Evolutionary conservation across 2,329 filamentous ascomycete genomes (phyloP).

Genomic region (Talaromyces sp.): DNA sequence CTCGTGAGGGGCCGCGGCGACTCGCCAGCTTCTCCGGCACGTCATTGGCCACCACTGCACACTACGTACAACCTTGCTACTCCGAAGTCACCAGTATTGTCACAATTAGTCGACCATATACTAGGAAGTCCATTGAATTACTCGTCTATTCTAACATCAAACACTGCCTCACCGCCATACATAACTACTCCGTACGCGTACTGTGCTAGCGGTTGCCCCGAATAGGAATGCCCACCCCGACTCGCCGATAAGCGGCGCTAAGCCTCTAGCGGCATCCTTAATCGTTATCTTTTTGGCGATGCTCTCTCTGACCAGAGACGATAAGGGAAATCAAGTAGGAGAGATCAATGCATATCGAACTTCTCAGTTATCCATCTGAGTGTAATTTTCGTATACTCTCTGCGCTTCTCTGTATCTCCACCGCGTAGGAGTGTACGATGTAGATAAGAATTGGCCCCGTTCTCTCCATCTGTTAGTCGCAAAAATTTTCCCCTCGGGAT

Average conservation of each 20-base stretch:
- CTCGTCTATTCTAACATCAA: background rate
- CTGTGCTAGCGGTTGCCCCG: conserved; percentile 13
- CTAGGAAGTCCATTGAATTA: background rate
- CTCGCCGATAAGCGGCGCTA: background rate
- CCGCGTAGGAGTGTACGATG: too few relatives aligned
- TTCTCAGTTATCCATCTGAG: background rate
- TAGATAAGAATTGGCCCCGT: background rate
- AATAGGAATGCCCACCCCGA: conserved; percentile 10
- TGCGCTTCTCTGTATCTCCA: background rate
- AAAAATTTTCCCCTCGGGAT: conserved; percentile 2
- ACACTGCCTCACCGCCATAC: background rate
- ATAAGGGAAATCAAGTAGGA: background rate
- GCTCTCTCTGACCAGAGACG: too few relatives aligned
- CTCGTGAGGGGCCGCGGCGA: background rate
- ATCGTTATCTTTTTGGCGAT: background rate
- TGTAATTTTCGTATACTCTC: background rate
- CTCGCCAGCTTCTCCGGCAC: background rate
- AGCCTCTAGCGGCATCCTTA: background rate
- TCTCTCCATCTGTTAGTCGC: background rate
- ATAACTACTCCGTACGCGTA: background rate
- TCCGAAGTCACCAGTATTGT: background rate
- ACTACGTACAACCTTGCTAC: background rate
- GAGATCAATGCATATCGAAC: background rate
- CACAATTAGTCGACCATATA: background rate
- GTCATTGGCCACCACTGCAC: background rate